phyloP scores from a whole-genome alignment of 192 early-diverging fungal species.

The Coemansia sp. region DNA sequence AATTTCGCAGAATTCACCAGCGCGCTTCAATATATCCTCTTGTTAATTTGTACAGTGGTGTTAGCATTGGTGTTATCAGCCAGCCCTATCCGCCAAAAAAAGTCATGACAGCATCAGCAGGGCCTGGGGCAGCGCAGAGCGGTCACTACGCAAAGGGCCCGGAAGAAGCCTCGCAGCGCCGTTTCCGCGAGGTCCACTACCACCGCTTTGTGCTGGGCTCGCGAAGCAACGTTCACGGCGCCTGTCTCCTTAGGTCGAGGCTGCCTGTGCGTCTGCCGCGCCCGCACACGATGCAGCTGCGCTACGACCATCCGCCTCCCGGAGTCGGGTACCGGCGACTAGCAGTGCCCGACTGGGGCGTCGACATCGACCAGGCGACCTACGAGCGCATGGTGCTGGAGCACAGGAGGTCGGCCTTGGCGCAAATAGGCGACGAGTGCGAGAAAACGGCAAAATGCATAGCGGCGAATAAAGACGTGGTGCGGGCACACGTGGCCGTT shows the following conservation, averaged over 20 bases:
- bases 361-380: conserved; percentile 14
- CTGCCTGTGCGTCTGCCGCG: conserved; percentile 50
- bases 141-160: background rate
- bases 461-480: conserved; percentile 10
- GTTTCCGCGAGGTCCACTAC: conserved; percentile 51
- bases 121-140: background rate
- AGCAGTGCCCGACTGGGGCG: conserved; percentile 15
- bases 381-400: conserved; percentile 11
- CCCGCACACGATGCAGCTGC: conserved; percentile 47
- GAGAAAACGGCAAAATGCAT: conserved; percentile 30
- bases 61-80: too few relatives aligned
- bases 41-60: background rate
- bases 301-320: conserved; percentile 44
- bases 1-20: background rate
- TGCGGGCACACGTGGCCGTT: conserved; percentile 44
- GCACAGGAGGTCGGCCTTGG: conserved; percentile 13
- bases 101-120: background rate
- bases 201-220: conserved; percentile 46
- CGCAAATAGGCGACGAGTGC: conserved; percentile 31
- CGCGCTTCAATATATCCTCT: too few relatives aligned
- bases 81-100: background rate
- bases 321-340: conserved; percentile 42
- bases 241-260: conserved; percentile 40
- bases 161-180: conserved; percentile 23
- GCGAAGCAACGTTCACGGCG: conserved; percentile 50